Evolutionary conservation across 176 grass and related monocot genomes (phyloP), one percentile per base, ranked within the genome.

Genomic region (Triticum urartu): DNA sequence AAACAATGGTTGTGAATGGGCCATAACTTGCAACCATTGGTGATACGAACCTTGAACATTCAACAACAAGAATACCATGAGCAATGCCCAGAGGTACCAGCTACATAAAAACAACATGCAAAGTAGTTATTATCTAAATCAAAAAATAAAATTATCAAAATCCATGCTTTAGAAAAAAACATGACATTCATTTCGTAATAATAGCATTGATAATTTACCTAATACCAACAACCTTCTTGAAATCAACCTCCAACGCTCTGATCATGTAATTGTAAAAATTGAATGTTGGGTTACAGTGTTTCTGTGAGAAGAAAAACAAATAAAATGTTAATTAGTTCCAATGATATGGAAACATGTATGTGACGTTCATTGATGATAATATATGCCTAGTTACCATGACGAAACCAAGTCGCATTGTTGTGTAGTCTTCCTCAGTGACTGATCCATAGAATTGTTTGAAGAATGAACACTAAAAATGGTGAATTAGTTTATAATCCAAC

Each of bases 231-330:
- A 98, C 97, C 87, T 86, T 94, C 89, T 92, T 98, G 79, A 94
- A 95, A 83, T 98, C 94, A 22, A 15, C 52, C 83, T 95, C 93
- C 12, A 95, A 60, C 45, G 92, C 94, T 89, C 94, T 94, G 21
- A 91, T 79, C 97, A 98, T 98, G 73, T 95, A 98, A 20, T 90
- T 85, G 32, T 95, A 95, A 40, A 98, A 98, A 28, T 98, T 87
- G 36, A 95, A 98, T 36, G 91, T 95, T 7, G 75, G 79, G 68
- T 94, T 90, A 3, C 97, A 98, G 1, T 98, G 97, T 84, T 79
- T 91, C 94, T 98, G 66, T 4, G 50, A 72, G 79, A 79, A 69
- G 33, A 5, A 62, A 32, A 62, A 47, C 0, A 40, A 36, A 54
- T 17, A 28, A 11, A 72, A 82, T 45, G 0, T 79, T 11, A 85